These are phyloP conservation scores for Phytophthora capsici DNA, from an alignment of 352 stramenopile species.

Conservation along the genomic window DNA sequence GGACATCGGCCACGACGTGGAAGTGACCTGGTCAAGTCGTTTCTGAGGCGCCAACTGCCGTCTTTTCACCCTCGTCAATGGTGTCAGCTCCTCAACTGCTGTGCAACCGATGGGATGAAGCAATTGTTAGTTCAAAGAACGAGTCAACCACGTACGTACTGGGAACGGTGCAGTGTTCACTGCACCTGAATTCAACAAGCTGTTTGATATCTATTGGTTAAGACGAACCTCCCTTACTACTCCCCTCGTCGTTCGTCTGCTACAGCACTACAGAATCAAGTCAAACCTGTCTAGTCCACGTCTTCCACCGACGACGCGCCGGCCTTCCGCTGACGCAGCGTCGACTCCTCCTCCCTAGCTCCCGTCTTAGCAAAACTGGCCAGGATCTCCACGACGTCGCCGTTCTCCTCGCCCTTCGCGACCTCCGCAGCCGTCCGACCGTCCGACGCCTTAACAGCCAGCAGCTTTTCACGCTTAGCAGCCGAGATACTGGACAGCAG, in stretches of 20 bases:
- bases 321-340: conserved; percentile 66
- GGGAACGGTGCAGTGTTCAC: conserved; percentile 13
- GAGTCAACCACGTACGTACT: conserved; percentile 19
- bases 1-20: conserved; percentile 9
- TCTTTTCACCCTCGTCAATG: conserved; percentile 7
- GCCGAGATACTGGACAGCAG: conserved; percentile 53
- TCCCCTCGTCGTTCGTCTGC: conserved; percentile 24
- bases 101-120: conserved; percentile 24
- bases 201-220: conserved; percentile 34
- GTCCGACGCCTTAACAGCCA: conserved; percentile 63
- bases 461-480: conserved; percentile 48
- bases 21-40: conserved; percentile 28
- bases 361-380: conserved; percentile 38
- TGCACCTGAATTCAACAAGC: conserved; percentile 20
- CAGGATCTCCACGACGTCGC: conserved; percentile 72
- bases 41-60: conserved; percentile 25
- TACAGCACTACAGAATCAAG: neutral
- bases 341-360: conserved; percentile 37
- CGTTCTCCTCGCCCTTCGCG: conserved; percentile 74
- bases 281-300: conserved; percentile 60
- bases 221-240: neutral
- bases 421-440: conserved; percentile 70
- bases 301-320: conserved; percentile 68
- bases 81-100: conserved; percentile 21
- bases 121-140: conserved; percentile 8